Conservation (phyloP, 2,329 filamentous ascomycete species). For the Fusarium mexicanum region DNA sequence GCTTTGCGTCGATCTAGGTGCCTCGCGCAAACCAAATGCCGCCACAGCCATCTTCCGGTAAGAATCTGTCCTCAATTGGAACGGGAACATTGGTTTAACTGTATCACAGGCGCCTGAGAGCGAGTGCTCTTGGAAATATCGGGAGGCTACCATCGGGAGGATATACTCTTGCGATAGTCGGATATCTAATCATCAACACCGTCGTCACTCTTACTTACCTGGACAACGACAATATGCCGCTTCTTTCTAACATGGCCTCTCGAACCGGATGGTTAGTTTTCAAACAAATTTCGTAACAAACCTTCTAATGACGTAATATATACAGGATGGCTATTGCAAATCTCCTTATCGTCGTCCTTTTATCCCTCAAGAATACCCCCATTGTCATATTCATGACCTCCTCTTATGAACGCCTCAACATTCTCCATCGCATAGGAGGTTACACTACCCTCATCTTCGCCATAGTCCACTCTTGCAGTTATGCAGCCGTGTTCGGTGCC, state of each 20-base stretch:
- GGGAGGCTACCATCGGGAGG: constrained; percentile 46
- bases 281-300: no score
- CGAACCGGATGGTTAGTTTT: constrained; percentile 51
- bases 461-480: constrained; percentile 57
- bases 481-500: constrained; percentile 53
- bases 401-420: constrained; percentile 68
- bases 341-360: constrained; percentile 61
- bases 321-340: constrained; percentile 56
- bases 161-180: constrained; percentile 44
- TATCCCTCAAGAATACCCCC: constrained; percentile 68
- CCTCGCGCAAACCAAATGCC: constrained; percentile 16
- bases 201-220: constrained; percentile 47
- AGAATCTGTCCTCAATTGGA: neutral
- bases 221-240: constrained; percentile 44
- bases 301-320: neutral
- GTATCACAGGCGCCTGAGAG: constrained; percentile 42
- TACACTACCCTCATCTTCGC: constrained; percentile 58
- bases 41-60: constrained; percentile 32
- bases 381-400: constrained; percentile 62
- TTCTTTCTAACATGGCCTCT: constrained; percentile 49
- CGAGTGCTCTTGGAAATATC: constrained; percentile 40
- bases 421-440: constrained; percentile 64
- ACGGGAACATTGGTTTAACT: neutral
- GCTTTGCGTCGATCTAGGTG: constrained; percentile 9
- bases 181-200: constrained; percentile 50